Evolutionary conservation across 148 eudicot genomes (phyloP).

Genomic region (Fagopyrum homotropicum): DNA sequence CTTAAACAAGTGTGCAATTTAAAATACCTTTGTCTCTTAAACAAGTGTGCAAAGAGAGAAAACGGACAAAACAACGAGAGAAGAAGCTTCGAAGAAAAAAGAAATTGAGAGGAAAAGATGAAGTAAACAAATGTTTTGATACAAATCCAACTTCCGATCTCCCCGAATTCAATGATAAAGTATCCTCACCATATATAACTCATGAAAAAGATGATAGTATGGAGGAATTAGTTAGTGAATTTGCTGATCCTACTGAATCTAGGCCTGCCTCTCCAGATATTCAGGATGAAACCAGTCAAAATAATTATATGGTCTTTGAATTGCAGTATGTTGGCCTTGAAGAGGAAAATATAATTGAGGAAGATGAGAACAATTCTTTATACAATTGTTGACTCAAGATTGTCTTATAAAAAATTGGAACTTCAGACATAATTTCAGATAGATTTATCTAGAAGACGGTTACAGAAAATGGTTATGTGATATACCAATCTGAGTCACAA

Average conservation of each 20-base stretch:
- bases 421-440: constrained; percentile 33
- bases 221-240: constrained; percentile 33
- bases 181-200: constrained; percentile 21
- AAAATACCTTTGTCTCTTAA: no score
- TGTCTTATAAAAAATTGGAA: constrained; percentile 36
- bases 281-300: constrained; percentile 38
- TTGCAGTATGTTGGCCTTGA: constrained; percentile 28
- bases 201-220: constrained; percentile 31
- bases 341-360: constrained; percentile 28
- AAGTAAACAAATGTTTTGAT: constrained; percentile 46
- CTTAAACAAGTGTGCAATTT: no score
- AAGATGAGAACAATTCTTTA: constrained; percentile 35
- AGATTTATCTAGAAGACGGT: constrained; percentile 40
- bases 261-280: constrained; percentile 33
- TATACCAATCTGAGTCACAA: constrained; percentile 38
- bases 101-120: constrained; percentile 83
- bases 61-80: constrained; percentile 83
- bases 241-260: constrained; percentile 23
- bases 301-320: constrained; percentile 28
- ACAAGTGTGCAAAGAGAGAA: constrained; percentile 50
- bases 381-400: constrained; percentile 32
- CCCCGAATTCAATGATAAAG: constrained; percentile 33
- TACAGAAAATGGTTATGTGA: constrained; percentile 36
- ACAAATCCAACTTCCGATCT: constrained; percentile 26
- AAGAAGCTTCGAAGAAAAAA: constrained; percentile 92